phyloP scores from a whole-genome alignment of 108 stramenopile species.

The Cyclotella kingstonii region DNA sequence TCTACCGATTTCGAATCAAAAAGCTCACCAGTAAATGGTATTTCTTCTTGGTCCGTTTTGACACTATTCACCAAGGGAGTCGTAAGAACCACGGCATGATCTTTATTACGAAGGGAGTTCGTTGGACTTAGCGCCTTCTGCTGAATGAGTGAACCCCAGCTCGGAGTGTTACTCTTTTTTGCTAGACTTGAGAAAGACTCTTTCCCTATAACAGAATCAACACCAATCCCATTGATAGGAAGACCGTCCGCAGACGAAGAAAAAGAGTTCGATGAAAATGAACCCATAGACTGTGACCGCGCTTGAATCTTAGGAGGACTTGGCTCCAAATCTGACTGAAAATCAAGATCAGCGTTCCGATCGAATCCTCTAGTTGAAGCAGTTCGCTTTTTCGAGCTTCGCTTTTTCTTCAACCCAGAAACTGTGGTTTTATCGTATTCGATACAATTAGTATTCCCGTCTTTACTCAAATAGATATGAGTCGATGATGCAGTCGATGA shows the following conservation, averaged over 20 bases:
- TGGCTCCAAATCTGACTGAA: slow-evolving; percentile 7
- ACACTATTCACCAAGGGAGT: too few relatives aligned
- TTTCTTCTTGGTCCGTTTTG: too few relatives aligned
- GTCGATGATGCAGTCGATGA: slow-evolving; percentile 5
- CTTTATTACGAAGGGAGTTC: too few relatives aligned
- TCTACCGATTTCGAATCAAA: too few relatives aligned
- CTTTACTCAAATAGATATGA: background rate
- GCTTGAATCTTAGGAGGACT: slow-evolving; percentile 27
- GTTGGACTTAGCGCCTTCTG: too few relatives aligned
- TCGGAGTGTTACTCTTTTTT: background rate
- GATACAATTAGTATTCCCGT: too few relatives aligned
- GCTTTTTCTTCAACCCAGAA: background rate
- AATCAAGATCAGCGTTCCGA: background rate
- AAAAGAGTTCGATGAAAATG: slow-evolving; percentile 4
- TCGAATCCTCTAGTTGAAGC: slow-evolving; percentile 1
- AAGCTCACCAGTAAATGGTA: too few relatives aligned
- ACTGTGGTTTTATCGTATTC: too few relatives aligned
- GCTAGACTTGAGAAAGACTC: slow-evolving; percentile 1
- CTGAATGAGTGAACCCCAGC: background rate
- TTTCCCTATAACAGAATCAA: background rate
- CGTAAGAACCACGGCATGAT: too few relatives aligned
- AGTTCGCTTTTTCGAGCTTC: slow-evolving; percentile 25
- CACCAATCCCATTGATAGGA: background rate
- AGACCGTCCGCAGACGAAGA: background rate
- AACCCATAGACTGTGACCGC: slow-evolving; percentile 11